Evolutionary conservation across 352 stramenopile species (phyloP).

Genomic region (Globisporangium abappressorium): DNA sequence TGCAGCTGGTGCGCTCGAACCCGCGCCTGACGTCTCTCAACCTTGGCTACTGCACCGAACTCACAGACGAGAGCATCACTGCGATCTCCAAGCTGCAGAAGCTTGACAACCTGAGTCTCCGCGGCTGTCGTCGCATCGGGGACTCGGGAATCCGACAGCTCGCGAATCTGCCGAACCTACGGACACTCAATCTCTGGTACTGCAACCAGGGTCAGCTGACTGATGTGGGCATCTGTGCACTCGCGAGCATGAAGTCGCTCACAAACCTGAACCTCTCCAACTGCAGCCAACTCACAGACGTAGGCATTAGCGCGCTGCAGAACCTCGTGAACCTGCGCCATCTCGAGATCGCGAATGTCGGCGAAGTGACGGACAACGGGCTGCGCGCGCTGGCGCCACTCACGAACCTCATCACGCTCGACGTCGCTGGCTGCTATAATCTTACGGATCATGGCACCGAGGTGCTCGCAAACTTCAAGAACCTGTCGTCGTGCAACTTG

Average conservation of each 20-base stretch:
- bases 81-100: slow-evolving; percentile 37
- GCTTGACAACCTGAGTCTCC: slow-evolving; percentile 58
- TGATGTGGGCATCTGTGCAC: slow-evolving; percentile 48
- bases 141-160: slow-evolving; percentile 52
- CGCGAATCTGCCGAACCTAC: slow-evolving; percentile 31
- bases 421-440: slow-evolving; percentile 80
- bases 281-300: slow-evolving; percentile 72
- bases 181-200: slow-evolving; percentile 78
- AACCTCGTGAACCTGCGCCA: slow-evolving; percentile 59
- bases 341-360: slow-evolving; percentile 75
- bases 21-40: slow-evolving; percentile 57
- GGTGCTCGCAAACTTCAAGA: slow-evolving; percentile 50
- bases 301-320: slow-evolving; percentile 44
- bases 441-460: slow-evolving; percentile 64
- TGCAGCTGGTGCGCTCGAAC: slow-evolving; percentile 20
- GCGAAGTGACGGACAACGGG: slow-evolving; percentile 64
- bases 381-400: slow-evolving; percentile 50
- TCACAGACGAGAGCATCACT: slow-evolving; percentile 58
- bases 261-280: slow-evolving; percentile 76
- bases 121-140: slow-evolving; percentile 54
- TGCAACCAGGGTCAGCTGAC: slow-evolving; percentile 77
- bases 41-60: slow-evolving; percentile 73
- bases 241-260: slow-evolving; percentile 48
- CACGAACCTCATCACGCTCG: slow-evolving; percentile 53
- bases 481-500: slow-evolving; percentile 67